Evolutionary conservation across 2,329 filamentous ascomycete genomes (phyloP), one percentile per base, ranked within the genome.

Genomic region (Stachybotrys chlorohalonatus): DNA sequence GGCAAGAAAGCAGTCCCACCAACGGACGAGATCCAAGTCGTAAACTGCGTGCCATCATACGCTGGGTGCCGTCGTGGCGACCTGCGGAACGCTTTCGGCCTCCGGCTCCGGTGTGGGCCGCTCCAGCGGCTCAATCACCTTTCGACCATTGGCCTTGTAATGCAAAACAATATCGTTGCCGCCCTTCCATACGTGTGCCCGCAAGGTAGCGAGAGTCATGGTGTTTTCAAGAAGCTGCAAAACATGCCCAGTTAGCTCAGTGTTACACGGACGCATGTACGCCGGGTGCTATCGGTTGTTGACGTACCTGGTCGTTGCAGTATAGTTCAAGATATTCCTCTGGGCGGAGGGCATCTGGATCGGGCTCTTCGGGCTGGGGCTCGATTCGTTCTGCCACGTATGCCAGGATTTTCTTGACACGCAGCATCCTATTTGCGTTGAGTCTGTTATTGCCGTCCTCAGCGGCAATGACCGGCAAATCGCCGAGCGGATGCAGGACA

Each of bases 271-370:
- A 42, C 36, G 13, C 36, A 42, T 42, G 36, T 42, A 3, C 8
- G 36, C 47, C 31, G 1, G 7, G 15, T 15, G 47, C 36, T 13
- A 42, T 42, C 5, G 13, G 13, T 13, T 42, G 36, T 13, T 48
- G 47, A 74, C 84, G 66, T 73, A 94, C 91, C 79, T 91, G 89
- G 54, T 92, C 89, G 66, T 96, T 92, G 71, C 94, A 97, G 69
- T 95, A 95, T 52, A 99, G 75, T 68, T 99, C 94, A 36, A 99
- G 75, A 71, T 96, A 96, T 66, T 97, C 90, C 67, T 97, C 93
- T 1, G 93, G 89, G 63, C 82, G 86, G 65, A 95, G 73, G 15
- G 75, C 76, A 53, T 83, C 75, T 9, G 79, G 74, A 52, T 85
- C 81, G 7, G 46, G 11, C 6, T 47, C 15, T 52, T 84, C 78